Evolutionary conservation across 116 monocot genomes (phyloP).

Genomic region (Papilionanthe hybrid): DNA sequence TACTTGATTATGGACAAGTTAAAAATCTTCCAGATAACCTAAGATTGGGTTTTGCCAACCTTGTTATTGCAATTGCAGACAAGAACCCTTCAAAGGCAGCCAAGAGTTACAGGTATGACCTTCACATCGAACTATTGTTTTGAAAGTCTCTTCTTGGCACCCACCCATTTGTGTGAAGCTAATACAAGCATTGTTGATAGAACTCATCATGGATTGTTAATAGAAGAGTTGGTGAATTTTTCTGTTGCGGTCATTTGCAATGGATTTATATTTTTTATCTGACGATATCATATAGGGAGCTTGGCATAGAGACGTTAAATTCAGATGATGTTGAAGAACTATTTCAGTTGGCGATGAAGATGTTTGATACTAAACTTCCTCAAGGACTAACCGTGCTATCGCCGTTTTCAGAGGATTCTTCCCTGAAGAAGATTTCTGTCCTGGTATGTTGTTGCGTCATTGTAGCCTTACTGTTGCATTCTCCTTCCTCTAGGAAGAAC

Average conservation of each 20-base stretch:
- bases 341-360: conserved; percentile 46
- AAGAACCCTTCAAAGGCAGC: conserved; percentile 45
- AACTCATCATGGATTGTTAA: not conserved
- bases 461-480: not conserved
- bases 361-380: conserved; percentile 92
- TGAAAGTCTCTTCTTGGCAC: not conserved
- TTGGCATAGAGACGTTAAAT: conserved; percentile 66
- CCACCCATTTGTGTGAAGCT: not conserved
- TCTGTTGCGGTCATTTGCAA: not conserved
- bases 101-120: conserved; percentile 65
- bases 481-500: not conserved
- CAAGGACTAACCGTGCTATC: conserved; percentile 66
- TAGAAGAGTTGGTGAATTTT: not conserved
- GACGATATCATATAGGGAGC: conserved; percentile 42
- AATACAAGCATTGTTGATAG: not conserved
- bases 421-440: conserved; percentile 60
- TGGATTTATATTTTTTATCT: not conserved
- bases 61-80: conserved; percentile 78
- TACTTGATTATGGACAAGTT: conserved; percentile 96
- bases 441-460: conserved; percentile 33
- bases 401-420: conserved; percentile 81
- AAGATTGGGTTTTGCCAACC: conserved; percentile 87
- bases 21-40: conserved; percentile 77
- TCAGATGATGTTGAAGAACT: conserved; percentile 38
- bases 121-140: not conserved